Evolutionary conservation across 1,284 basidiomycete genomes (phyloP), one percentile per base, ranked within the genome.

Genomic region (Pisolithus thermaeus): DNA sequence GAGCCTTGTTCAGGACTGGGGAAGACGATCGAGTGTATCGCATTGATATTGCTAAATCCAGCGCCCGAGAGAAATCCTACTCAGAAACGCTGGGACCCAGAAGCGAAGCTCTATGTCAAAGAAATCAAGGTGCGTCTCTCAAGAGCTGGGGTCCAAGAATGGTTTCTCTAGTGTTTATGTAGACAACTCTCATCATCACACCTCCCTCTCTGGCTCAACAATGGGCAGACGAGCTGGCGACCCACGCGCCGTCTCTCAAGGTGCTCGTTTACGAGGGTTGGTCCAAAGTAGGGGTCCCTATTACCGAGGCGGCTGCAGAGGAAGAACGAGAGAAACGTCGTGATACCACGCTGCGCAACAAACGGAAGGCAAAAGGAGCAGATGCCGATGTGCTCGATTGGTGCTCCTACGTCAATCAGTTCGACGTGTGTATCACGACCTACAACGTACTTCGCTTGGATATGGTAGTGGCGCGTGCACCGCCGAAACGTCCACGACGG

Each of bases 21-120:
- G 7, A 94, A 94, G 70, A 93, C 91, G 0, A 73, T 94, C 4
- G 91, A 93, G 64, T 88, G 83, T 28, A 86, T 94, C 28, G 76
- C 87, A 0, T 73, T 93, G 9, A 77, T 92, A 5, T 66, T 91
- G 25, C 73, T 91, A 25, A 88, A 91, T 56, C 84, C 87, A 4
- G 79, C 83, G 18, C 64, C 69, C 0, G 79, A 72, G 25, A 70
- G 84, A 47, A 77, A 77, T 46, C 83, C 85, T 0, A 65, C 59
- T 2, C 66, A 75, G 44, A 70, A 65, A 37, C 68, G 73, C 16
- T 92, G 83, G 82, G 84, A 92, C 61, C 63, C 78, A 0, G 73
- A 76, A 44, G 74, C 81, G 0, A 68, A 76, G 53, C 59, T 91
- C 7, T 64, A 82, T 43, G 80, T 92, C 7, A 81, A 78, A 50